phyloP scores from a whole-genome alignment of 1,139 yeast species.

The Nakaseomyces glabratus region DNA sequence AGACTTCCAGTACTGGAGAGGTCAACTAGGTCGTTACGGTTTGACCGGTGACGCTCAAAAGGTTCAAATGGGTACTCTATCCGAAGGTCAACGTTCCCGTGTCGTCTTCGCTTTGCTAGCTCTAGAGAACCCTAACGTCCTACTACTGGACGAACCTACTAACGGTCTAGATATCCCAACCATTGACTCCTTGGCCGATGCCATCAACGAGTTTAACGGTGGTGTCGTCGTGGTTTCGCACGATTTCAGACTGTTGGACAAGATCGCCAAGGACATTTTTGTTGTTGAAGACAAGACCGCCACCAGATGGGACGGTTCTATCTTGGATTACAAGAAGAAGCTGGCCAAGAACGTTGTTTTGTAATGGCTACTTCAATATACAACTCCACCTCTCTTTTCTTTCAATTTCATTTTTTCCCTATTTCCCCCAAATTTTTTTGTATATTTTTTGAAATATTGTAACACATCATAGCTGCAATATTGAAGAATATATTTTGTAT shows the following conservation, averaged over 20 bases:
- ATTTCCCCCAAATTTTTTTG: too few species aligned
- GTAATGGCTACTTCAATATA: conserved; percentile 33
- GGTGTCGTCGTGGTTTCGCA: conserved; percentile 98
- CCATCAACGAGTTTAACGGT: conserved; percentile 88
- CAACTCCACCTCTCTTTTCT: too few species aligned
- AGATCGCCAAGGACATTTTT: conserved; percentile 92
- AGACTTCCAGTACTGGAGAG: conserved; percentile 99
- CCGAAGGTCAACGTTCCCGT: conserved; percentile 99
- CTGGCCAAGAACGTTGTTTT: conserved; percentile 81
- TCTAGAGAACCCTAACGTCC: conserved; percentile 87
- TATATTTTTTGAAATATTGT: too few species aligned
- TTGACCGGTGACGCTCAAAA: conserved; percentile 99
- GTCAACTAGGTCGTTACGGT: conserved; percentile 96
- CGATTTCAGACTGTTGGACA: conserved; percentile 96
- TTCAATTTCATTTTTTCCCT: too few species aligned
- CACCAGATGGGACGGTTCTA: conserved; percentile 90
- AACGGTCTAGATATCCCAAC: conserved; percentile 98
- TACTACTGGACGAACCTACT: conserved; percentile 97
- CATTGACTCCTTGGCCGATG: conserved; percentile 94
- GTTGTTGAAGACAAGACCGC: conserved; percentile 94
- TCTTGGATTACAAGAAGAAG: conserved; percentile 85
- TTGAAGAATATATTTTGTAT: too few species aligned
- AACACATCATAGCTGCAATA: too few species aligned
- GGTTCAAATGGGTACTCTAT: conserved; percentile 94
- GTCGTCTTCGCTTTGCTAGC: conserved; percentile 96